phyloP scores from a whole-genome alignment of 331 rosid genomes.

The Pyrus hybrid region DNA sequence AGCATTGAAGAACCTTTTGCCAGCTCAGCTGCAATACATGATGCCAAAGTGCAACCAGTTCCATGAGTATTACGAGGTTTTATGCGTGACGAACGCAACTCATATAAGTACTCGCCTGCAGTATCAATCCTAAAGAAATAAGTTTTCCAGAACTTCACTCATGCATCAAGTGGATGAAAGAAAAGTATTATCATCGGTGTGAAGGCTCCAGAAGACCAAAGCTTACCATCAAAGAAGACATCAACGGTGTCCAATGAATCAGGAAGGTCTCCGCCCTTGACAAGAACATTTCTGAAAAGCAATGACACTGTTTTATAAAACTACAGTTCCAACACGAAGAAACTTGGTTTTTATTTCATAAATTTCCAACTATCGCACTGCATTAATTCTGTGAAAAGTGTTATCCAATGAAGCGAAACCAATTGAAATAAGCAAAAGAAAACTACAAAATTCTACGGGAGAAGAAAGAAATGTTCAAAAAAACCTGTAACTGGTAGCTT shows the following conservation, averaged over 20 bases:
- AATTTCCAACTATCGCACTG: not conserved
- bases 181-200: not conserved
- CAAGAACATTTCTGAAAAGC: conserved; percentile 68
- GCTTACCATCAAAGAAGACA: conserved; percentile 73
- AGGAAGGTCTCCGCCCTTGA: conserved; percentile 93
- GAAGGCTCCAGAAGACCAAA: conserved; percentile 4
- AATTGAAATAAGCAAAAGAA: not conserved
- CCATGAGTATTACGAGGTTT: conserved; percentile 79
- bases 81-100: conserved; percentile 52
- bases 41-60: conserved; percentile 92
- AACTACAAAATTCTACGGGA: not conserved
- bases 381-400: not conserved
- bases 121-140: conserved; percentile 19
- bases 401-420: not conserved
- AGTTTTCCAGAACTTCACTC: conserved; percentile 6
- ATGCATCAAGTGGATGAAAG: not conserved
- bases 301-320: conserved; percentile 9
- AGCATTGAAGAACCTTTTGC: conserved; percentile 86
- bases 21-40: conserved; percentile 91
- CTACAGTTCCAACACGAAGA: not conserved
- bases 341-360: not conserved
- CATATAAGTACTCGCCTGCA: conserved; percentile 62
- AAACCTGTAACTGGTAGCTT: not conserved
- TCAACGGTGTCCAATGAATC: conserved; percentile 75
- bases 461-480: not conserved